Evolutionary conservation across 257 asterid species (phyloP), one percentile per base, ranked within the genome.

Genomic region (Agastache rugosa): DNA sequence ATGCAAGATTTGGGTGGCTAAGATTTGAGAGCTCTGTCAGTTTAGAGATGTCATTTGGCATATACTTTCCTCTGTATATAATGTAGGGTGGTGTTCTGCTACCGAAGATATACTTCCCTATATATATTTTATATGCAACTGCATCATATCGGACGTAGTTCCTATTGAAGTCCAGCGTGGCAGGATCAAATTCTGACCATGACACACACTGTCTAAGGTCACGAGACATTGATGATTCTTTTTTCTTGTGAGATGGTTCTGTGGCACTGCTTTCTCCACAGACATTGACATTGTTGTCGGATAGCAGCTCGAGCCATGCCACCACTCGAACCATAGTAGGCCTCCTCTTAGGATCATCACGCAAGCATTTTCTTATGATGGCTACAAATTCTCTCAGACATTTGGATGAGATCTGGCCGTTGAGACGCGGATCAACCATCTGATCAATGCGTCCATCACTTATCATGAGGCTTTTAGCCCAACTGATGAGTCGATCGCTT

Each of bases 271-370:
- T n/a, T n/a, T n/a, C n/a, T 5, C 54, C 35, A 31, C 35, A 6
- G 42, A 37, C 42, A 8, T 37, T 50, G 54, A 6, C 54, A n/a
- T 19, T 50, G 20, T 17, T 6, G 14, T 70, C 19, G 2, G 11
- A 15, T 12, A 58, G 25, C n/a, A 39, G 25, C 44, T 56, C 75
- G 50, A 71, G 75, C 27, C 20, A 9, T 8, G 42, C 44, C 75
- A 71, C 56, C 65, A 71, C 11, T 55, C 39, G 67, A 71, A 19
- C 44, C 75, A 71, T 56, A 8, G 67, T 55, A 55, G 55, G 56
- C 56, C 67, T 31, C 27, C 6, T 71, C 37, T 39, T 41, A 3
- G 67, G 75, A 8, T 71, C 44, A 14, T 23, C 27, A 71, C 16
- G 20, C 75, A 71, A 56, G 54, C 75, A 56, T 23, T 41, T 56